Percentiles rank a stretch among this genome's conserved stretches.
Conservation (phyloP, 306 rosid genomes). For the Vigna angularis region DNA sequence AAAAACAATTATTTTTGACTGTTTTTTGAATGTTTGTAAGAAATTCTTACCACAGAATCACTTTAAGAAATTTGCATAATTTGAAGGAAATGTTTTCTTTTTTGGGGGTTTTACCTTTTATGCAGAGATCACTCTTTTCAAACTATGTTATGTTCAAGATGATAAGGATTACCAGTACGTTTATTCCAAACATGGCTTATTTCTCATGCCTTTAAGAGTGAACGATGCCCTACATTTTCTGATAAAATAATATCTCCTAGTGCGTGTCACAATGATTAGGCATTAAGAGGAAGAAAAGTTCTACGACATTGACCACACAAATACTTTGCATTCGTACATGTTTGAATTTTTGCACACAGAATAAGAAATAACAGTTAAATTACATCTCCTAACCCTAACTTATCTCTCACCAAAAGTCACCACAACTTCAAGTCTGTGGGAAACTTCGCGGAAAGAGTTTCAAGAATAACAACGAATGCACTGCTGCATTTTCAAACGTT, state of each 20-base stretch:
- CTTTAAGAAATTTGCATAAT: no score
- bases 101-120: background rate
- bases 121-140: background rate
- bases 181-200: background rate
- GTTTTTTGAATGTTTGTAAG: no score
- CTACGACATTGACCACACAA: conserved; percentile 33
- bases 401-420: background rate
- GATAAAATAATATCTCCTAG: background rate
- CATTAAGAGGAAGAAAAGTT: conserved; percentile 35
- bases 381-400: background rate
- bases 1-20: no score
- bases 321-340: conserved; percentile 7
- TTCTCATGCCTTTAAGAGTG: background rate
- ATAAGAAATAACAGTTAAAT: background rate
- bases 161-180: background rate
- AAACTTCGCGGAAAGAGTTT: background rate
- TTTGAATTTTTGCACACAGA: background rate
- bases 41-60: no score
- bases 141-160: background rate
- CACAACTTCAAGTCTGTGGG: background rate
- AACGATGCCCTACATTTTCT: conserved; percentile 1
- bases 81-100: no score
- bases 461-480: background rate
- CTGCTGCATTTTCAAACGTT: background rate
- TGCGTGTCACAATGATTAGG: conserved; percentile 20